phyloP scores from a whole-genome alignment of 441 rosid species.

The Biscutella laevigata region DNA sequence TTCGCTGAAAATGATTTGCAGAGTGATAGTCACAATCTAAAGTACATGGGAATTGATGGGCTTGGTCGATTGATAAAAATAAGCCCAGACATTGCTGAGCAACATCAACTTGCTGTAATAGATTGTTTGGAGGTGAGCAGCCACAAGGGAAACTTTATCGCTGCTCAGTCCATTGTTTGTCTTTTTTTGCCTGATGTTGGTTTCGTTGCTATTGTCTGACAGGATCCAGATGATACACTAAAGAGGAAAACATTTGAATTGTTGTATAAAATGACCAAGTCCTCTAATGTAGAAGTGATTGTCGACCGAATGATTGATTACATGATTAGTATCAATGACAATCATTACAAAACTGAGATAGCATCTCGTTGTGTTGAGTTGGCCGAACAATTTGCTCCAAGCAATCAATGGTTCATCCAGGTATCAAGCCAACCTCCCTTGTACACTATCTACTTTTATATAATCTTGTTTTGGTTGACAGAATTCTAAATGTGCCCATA shows the following conservation, averaged over 20 bases:
- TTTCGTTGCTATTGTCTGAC: slow-evolving; percentile 24
- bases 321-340: slow-evolving; percentile 85
- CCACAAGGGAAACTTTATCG: not conserved
- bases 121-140: slow-evolving; percentile 92
- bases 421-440: slow-evolving; percentile 31
- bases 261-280: slow-evolving; percentile 92
- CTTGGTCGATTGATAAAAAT: slow-evolving; percentile 82
- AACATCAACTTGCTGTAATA: slow-evolving; percentile 92
- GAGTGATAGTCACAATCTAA: slow-evolving; percentile 94
- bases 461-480: not conserved
- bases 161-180: too few relatives aligned
- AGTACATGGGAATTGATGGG: slow-evolving; percentile 94
- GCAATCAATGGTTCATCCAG: slow-evolving; percentile 96
- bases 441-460: not conserved
- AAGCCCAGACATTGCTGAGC: slow-evolving; percentile 84
- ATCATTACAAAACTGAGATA: slow-evolving; percentile 91
- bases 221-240: slow-evolving; percentile 96
- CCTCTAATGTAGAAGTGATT: slow-evolving; percentile 91
- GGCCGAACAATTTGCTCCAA: slow-evolving; percentile 95
- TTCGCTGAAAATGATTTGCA: slow-evolving; percentile 32
- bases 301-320: slow-evolving; percentile 96
- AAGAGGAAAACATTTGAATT: slow-evolving; percentile 92
- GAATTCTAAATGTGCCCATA: slow-evolving; percentile 15
- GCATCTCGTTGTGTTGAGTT: slow-evolving; percentile 94
- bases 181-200: slow-evolving; percentile 13